Evolutionary conservation across 768 basidiomycete genomes (phyloP).

Genomic region (Tricholoma terreum): DNA sequence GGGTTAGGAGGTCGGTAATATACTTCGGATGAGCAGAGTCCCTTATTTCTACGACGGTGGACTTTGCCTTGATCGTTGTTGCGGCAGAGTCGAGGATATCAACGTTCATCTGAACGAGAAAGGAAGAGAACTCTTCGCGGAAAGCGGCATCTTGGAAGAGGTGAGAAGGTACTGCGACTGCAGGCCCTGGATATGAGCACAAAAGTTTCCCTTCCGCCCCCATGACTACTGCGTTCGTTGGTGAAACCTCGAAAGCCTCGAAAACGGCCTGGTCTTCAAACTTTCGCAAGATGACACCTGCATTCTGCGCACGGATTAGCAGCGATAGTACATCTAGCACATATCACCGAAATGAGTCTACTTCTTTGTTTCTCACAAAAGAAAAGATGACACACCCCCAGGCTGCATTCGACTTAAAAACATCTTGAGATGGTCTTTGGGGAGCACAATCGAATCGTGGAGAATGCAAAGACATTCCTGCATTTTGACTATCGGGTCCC

Average conservation of each 20-base stretch:
- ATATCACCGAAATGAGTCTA: neutral
- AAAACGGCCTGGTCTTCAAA: slow-evolving; percentile 26
- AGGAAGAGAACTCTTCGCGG: slow-evolving; percentile 32
- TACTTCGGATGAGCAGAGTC: slow-evolving; percentile 44
- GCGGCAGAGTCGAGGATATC: slow-evolving; percentile 33
- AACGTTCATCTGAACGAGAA: slow-evolving; percentile 36
- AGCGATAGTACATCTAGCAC: slow-evolving; percentile 33
- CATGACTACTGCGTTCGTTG: slow-evolving; percentile 34
- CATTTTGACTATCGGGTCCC: slow-evolving; percentile 32
- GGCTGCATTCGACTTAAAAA: slow-evolving; percentile 17
- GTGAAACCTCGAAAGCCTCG: slow-evolving; percentile 47
- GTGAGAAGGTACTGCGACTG: slow-evolving; percentile 32
- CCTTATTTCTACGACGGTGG: slow-evolving; percentile 32
- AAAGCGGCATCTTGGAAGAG: slow-evolving; percentile 28
- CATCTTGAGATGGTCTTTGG: slow-evolving; percentile 6
- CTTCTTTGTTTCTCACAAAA: neutral
- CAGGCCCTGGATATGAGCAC: slow-evolving; percentile 45
- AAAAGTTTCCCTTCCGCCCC: slow-evolving; percentile 38
- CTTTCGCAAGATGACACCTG: slow-evolving; percentile 39
- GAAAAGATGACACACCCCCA: slow-evolving; percentile 14
- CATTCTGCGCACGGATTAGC: slow-evolving; percentile 46
- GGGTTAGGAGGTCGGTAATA: slow-evolving; percentile 46
- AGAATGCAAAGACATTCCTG: slow-evolving; percentile 19
- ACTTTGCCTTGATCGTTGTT: slow-evolving; percentile 35
- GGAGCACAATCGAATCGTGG: neutral